These are phyloP conservation scores for Paxillus rubicundulus DNA, from an alignment of 768 basidiomycete species.

Conservation along the genomic window DNA sequence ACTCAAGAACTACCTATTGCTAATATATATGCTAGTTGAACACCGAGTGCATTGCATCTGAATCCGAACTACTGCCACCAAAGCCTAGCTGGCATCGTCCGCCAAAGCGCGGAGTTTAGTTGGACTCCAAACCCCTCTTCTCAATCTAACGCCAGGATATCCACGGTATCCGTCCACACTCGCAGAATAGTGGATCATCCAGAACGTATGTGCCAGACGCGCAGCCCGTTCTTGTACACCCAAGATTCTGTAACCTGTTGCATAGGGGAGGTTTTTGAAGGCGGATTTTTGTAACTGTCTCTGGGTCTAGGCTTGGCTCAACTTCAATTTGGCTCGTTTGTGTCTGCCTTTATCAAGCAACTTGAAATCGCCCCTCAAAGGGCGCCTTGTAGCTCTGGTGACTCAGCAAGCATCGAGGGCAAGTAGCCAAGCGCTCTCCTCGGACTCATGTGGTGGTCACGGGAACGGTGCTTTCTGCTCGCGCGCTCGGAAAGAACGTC, in stretches of 20 bases:
- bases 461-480: no score
- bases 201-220: constrained; percentile 36
- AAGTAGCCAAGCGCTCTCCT: no score
- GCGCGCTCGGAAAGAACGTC: no score
- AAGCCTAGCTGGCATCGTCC: not conserved
- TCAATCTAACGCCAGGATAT: constrained; percentile 15
- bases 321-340: constrained; percentile 3
- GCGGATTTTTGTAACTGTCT: constrained; percentile 18
- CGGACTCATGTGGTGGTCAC: no score
- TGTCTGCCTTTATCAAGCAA: not conserved
- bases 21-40: no score
- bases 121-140: not conserved
- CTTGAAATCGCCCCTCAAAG: not conserved
- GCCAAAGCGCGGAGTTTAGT: not conserved
- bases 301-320: constrained; percentile 25
- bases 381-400: not conserved
- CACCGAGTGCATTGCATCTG: not conserved
- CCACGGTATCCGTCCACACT: constrained; percentile 31
- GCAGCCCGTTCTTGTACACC: constrained; percentile 31
- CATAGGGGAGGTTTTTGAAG: constrained; percentile 31
- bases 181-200: constrained; percentile 56
- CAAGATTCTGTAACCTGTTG: constrained; percentile 43
- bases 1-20: no score
- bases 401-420: no score
- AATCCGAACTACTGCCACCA: not conserved